Evolutionary conservation across 345 rosid species (phyloP), one percentile per base, ranked within the genome.

Genomic region (Citrus maxima): DNA sequence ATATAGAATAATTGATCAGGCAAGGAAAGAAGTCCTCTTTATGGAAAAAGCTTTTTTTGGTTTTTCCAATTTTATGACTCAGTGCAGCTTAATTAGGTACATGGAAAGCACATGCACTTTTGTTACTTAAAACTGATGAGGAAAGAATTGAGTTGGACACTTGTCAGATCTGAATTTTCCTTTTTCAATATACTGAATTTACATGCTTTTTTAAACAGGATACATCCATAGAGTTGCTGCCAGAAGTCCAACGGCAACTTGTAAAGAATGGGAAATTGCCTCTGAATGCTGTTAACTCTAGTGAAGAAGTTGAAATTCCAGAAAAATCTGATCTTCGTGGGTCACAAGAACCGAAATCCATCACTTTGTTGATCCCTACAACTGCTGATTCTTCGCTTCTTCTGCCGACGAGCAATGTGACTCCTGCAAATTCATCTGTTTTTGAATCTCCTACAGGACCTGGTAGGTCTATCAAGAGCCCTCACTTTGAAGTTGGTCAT

Each of bases 201-300:
- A 64, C 38, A 55, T 79, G 56, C 61, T 72, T 79, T 74, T 79
- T 75, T 86, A 28, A 78, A 86, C 91, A 95, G 98, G 93, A 82
- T 76, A 86, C 82, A 80, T 85, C 89, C 74, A 82, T 90, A 62
- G 91, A 85, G 72, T 79, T 93, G 85, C 88, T 97, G 76, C 94
- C 99, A 66, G 90, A 79, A 70, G 82, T 87, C 30, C 88, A 91
- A 81, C 97, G 86, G 88, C 93, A 90, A 69, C 88, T 85, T 77
- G 77, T 89, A 35, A 89, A 84, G 84, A 72, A 86, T 61, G 95
- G 93, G 80, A 86, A 81, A 60, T 73, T 78, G 79, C 82, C 86
- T 27, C 85, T 83, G 55, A 75, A 49, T 74, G 74, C 73, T 66
- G 66, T 82, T 70, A 68, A 81, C 35, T 83, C 87, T 77, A 79